Evolutionary conservation across 1,139 yeast species (phyloP).

Genomic region (Yamadazyma membranifaciens): DNA sequence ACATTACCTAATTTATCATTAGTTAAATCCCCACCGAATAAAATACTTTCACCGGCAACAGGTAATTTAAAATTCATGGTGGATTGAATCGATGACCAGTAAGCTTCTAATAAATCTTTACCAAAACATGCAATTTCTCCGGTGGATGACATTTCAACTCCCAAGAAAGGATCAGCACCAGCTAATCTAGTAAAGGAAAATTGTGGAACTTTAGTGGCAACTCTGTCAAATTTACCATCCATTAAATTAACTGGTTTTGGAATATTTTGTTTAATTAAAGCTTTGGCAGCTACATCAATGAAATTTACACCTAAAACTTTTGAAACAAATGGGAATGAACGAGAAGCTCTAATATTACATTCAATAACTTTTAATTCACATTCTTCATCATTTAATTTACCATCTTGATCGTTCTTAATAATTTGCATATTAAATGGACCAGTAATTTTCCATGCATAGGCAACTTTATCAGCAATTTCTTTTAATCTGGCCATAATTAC

Average conservation of each 20-base stretch:
- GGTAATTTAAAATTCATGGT: conserved; percentile 97
- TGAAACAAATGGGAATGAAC: conserved; percentile 98
- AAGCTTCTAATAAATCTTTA: conserved; percentile 78
- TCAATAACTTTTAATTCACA: conserved; percentile 87
- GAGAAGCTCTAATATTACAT: conserved; percentile 97
- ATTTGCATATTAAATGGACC: conserved; percentile 99
- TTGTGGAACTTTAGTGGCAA: conserved; percentile 97
- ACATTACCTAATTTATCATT: conserved; percentile 71
- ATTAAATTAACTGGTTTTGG: conserved; percentile 71
- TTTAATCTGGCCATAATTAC: conserved; percentile 61
- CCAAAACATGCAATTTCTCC: conserved; percentile 99
- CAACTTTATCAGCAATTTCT: conserved; percentile 88
- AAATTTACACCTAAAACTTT: conserved; percentile 93
- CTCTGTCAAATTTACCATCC: conserved; percentile 62
- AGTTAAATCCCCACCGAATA: conserved; percentile 90
- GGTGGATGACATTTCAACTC: conserved; percentile 98
- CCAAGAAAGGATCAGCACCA: conserved; percentile 98
- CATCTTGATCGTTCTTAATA: conserved; percentile 61
- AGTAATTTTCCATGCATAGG: conserved; percentile 89
- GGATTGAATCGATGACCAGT: conserved; percentile 96
- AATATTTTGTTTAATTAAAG: conserved; percentile 70
- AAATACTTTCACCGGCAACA: conserved; percentile 80
- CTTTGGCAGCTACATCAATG: conserved; percentile 90
- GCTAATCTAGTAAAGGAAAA: conserved; percentile 97
- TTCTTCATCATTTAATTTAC: conserved; percentile 46